Percentiles rank a stretch among this genome's conserved stretches.
These are phyloP conservation scores for Acanthamoeba culbertsoni DNA, from an alignment of 208 protist species.

Conservation along the genomic window DNA sequence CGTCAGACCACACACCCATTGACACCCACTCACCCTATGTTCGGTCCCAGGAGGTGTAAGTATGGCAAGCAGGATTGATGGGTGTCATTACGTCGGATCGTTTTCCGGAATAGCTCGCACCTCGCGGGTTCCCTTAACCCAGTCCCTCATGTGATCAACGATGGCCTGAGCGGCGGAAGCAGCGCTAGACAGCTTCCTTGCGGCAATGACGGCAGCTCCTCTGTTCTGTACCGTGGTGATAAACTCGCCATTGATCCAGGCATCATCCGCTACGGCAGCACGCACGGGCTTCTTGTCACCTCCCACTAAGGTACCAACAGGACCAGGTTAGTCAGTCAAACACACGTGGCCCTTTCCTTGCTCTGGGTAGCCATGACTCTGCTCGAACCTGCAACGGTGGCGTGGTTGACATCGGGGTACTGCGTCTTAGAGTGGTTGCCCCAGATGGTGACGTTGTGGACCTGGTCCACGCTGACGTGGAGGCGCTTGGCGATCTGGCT, in stretches of 20 bases:
- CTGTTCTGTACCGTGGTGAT: slow-evolving; percentile 89
- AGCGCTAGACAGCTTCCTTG: slow-evolving; percentile 88
- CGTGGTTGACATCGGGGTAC: slow-evolving; percentile 91
- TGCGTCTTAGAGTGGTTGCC: slow-evolving; percentile 93
- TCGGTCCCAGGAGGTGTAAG: too few species aligned
- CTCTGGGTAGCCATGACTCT: too few species aligned
- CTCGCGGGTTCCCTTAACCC: slow-evolving; percentile 81
- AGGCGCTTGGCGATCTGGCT: slow-evolving; percentile 87
- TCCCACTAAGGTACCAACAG: slow-evolving; percentile 71
- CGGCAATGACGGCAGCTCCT: slow-evolving; percentile 87
- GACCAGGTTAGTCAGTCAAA: neutral
- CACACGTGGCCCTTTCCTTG: too few species aligned
- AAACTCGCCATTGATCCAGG: slow-evolving; percentile 84
- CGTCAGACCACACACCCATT: slow-evolving; percentile 91
- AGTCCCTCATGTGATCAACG: slow-evolving; percentile 83
- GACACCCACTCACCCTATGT: slow-evolving; percentile 84
- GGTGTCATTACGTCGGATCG: too few species aligned
- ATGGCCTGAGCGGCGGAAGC: slow-evolving; percentile 92
- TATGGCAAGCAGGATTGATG: too few species aligned
- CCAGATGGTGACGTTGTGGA: slow-evolving; percentile 42
- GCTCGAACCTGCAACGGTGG: slow-evolving; percentile 20
- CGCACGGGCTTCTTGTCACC: slow-evolving; percentile 71
- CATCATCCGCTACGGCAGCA: slow-evolving; percentile 84
- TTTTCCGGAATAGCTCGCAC: neutral
- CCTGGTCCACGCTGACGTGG: neutral